Evolutionary conservation across 2,329 filamentous ascomycete species (phyloP).

Genomic region (Penicillium sp.): DNA sequence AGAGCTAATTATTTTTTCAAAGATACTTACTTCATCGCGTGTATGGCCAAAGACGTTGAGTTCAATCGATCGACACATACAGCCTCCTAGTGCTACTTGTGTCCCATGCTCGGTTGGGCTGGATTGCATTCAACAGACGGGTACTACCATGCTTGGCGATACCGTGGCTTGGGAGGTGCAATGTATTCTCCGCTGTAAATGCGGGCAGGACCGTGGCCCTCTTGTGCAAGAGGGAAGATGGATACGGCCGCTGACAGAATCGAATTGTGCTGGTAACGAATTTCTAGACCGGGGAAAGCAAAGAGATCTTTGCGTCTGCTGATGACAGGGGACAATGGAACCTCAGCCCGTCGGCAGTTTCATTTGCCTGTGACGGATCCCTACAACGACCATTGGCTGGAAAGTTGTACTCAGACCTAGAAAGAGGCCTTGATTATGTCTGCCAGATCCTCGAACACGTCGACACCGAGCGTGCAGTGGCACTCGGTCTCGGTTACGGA

Average conservation of each 20-base stretch:
- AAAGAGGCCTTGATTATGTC: slow-evolving; percentile 47
- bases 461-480: slow-evolving; percentile 47
- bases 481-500: slow-evolving; percentile 49
- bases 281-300: slow-evolving; percentile 32
- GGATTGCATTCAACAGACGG: slow-evolving; percentile 24
- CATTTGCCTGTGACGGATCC: slow-evolving; percentile 37
- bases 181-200: slow-evolving; percentile 38
- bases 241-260: slow-evolving; percentile 43
- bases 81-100: slow-evolving; percentile 38
- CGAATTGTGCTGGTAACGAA: slow-evolving; percentile 35
- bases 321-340: slow-evolving; percentile 36
- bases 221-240: slow-evolving; percentile 37
- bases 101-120: slow-evolving; percentile 36
- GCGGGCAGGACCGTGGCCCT: slow-evolving; percentile 37
- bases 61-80: slow-evolving; percentile 41
- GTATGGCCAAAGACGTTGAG: slow-evolving; percentile 40
- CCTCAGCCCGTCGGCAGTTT: slow-evolving; percentile 33
- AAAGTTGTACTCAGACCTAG: slow-evolving; percentile 47
- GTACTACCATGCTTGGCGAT: slow-evolving; percentile 25
- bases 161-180: slow-evolving; percentile 29
- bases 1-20: slow-evolving; percentile 26
- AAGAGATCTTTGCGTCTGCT: slow-evolving; percentile 31
- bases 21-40: slow-evolving; percentile 36
- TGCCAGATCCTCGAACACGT: slow-evolving; percentile 44
- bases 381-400: slow-evolving; percentile 47